Base-by-base conservation (phyloP, 495 filamentous ascomycete species). In the Aspergillus ellipticus region DNA sequence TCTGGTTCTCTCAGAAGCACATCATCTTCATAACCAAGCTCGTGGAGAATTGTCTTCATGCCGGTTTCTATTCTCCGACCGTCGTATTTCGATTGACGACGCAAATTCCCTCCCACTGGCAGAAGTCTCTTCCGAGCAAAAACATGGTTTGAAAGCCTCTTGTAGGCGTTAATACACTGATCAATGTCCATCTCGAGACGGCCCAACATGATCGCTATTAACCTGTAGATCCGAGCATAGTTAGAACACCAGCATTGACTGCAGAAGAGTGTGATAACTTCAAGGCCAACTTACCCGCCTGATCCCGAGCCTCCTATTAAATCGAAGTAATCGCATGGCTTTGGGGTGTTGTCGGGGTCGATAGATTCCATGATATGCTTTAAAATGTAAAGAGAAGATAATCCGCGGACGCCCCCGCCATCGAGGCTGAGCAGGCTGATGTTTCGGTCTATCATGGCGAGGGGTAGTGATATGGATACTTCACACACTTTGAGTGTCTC, bases 361-460 rank as follows among this genome's bases (percentile, higher is more conserved):
- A 81, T 65, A 0, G 56, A 62, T 35, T 71, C 67, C 68, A 84
- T 79, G 20, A 85, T 64, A 13, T 68, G 53, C 29, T 76, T 71
- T 33, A 84, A 68, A 54, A 84, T 80, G 54, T 74, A 59, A 3
- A 83, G 70, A 0, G 73, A 65, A 3, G 80, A 82, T 20, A 84
- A 61, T 2, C 77, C 79, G 13, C 81, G 75, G 1, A 83, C 74
- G 22, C 81, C 81, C 31, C 81, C 81, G 51, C 81, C 80, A 60
- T 84, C 81, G 15, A 82, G 70, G 42, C 67, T 66, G 56, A 77
- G 70, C 37, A 78, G 68, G 55, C 70, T 70, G 39, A 69, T 53
- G 9, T 58, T 56, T 39, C 61, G 53, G 6, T 59, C 53, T 45
- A 58, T 45, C 61, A 70, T 67, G 7, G 45, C 7, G 7, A 10